These are phyloP conservation scores for Carex cristatella DNA, from an alignment of 176 grass and related monocot species.

Conservation along the genomic window DNA sequence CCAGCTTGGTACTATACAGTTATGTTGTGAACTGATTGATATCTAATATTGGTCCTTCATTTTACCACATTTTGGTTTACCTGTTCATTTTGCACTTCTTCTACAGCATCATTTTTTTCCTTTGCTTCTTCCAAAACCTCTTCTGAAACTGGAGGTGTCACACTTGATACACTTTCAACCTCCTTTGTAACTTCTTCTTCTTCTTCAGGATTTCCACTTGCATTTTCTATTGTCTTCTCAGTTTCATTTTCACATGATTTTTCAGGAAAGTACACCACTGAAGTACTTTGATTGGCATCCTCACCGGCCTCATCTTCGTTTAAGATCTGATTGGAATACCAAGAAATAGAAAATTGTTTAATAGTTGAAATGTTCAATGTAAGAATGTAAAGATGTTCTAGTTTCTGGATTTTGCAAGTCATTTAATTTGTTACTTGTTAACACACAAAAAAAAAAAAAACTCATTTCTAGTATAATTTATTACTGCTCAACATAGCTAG, in stretches of 20 bases:
- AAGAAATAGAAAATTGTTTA: not conserved
- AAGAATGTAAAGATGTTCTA: not conserved
- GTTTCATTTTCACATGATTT: not conserved
- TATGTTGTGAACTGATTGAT: not conserved
- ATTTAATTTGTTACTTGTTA: not conserved
- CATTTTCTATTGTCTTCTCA: not conserved
- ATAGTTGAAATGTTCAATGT: not conserved
- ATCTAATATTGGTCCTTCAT: not conserved
- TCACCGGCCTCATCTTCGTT: not conserved
- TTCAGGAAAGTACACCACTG: not conserved
- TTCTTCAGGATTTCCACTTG: not conserved
- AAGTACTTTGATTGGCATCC: not conserved
- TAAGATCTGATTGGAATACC: not conserved
- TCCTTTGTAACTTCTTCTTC: not conserved
- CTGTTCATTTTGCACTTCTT: not conserved
- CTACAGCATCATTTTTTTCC: not conserved
- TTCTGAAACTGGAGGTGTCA: not conserved
- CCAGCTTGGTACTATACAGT: not conserved
- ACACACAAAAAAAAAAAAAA: not conserved
- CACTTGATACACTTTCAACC: not conserved
- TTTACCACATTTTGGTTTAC: not conserved
- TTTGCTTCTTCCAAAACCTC: conserved; percentile 4
- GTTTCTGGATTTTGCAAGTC: too few species aligned
- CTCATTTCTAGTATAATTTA: not conserved
- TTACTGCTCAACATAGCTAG: not conserved